Evolutionary conservation across 345 rosid species (phyloP).

Genomic region (Arabis hirsuta): DNA sequence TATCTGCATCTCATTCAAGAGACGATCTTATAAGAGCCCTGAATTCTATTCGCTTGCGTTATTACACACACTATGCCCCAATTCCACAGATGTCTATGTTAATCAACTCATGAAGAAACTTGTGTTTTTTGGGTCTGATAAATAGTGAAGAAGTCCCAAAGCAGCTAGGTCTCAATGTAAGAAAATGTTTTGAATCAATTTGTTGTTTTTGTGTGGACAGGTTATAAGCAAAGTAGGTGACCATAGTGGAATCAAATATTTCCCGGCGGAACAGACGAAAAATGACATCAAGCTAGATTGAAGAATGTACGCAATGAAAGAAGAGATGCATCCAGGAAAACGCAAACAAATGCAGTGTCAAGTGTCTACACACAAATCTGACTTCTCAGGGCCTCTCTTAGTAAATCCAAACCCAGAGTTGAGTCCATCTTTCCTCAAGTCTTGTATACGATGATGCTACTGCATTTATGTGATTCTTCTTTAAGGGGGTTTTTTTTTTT

Average conservation of each 20-base stretch:
- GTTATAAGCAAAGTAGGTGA: conserved; percentile 76
- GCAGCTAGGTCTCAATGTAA: background rate
- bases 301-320: conserved; percentile 3
- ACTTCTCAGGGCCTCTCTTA: background rate
- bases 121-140: too few species aligned
- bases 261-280: conserved; percentile 52
- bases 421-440: background rate
- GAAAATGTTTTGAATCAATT: too few species aligned
- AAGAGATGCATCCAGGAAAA: conserved; percentile 17
- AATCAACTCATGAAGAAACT: too few species aligned
- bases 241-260: conserved; percentile 73
- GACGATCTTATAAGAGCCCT: conserved; percentile 70
- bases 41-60: conserved; percentile 10
- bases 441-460: background rate
- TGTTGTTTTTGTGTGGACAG: conserved; percentile 42
- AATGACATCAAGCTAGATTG: conserved; percentile 40
- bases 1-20: conserved; percentile 70
- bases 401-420: conserved; percentile 8
- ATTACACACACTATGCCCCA: background rate
- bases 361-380: background rate
- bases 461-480: background rate
- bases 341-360: background rate
- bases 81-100: too few species aligned
- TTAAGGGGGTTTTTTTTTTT: too few species aligned
- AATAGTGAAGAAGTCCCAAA: background rate